Percentiles rank a stretch among this genome's conserved stretches.
Conservation (phyloP, 2,329 filamentous ascomycete species). For the Epicoccum sorghinum region DNA sequence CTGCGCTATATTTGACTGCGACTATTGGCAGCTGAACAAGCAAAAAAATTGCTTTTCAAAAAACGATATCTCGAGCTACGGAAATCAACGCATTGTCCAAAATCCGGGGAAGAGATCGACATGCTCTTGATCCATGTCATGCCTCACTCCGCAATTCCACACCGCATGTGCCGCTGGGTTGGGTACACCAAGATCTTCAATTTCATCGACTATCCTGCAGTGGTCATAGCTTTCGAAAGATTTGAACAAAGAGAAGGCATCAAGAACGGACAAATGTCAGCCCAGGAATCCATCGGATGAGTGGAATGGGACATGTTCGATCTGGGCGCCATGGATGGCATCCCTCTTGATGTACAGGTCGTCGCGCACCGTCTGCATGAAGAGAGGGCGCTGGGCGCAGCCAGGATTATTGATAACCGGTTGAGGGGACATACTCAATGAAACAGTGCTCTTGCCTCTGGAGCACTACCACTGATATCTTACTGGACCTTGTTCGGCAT, state of each 20-base stretch:
- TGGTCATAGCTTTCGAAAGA: conserved; percentile 57
- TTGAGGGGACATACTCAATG: conserved; percentile 4
- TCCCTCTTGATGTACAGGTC: conserved; percentile 47
- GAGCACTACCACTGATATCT: no score
- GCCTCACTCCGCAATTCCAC: conserved; percentile 64
- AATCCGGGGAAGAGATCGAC: conserved; percentile 58
- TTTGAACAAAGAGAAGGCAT: conserved; percentile 45
- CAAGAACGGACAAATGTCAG: conserved; percentile 43
- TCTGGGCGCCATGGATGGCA: conserved; percentile 43
- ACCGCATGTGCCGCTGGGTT: conserved; percentile 54
- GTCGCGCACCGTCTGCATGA: conserved; percentile 46
- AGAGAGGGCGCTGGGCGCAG: conserved; percentile 48
- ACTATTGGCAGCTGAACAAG: conserved; percentile 72
- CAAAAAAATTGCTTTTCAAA: conserved; percentile 59
- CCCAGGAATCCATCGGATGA: conserved; percentile 59
- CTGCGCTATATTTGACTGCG: conserved; percentile 60
- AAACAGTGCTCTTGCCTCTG: no score
- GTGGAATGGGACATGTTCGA: conserved; percentile 57
- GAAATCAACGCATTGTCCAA: conserved; percentile 53
- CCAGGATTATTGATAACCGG: conserved; percentile 32
- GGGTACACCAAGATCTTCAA: conserved; percentile 70
- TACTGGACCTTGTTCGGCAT: no score
- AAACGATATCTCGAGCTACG: conserved; percentile 66
- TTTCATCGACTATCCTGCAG: conserved; percentile 65
- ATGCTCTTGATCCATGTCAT: conserved; percentile 64